Percentiles rank a stretch among this genome's conserved stretches.
Evolutionary conservation across 2,329 filamentous ascomycete genomes (phyloP).

Genomic region (Penicillium capsulatum): DNA sequence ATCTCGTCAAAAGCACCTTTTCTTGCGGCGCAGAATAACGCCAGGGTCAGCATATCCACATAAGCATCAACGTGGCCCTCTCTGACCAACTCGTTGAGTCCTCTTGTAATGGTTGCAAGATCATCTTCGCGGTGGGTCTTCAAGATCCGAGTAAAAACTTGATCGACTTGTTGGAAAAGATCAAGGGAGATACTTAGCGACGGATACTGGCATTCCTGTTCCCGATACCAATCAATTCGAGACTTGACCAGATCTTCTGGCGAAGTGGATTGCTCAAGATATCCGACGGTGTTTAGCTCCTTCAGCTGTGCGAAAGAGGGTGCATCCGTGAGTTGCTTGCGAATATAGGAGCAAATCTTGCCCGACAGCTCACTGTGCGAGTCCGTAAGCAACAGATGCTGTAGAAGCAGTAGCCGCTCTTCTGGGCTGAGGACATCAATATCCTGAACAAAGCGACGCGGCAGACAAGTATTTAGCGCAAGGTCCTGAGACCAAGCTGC

Average conservation of each 20-base stretch:
- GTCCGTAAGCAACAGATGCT: conserved; percentile 34
- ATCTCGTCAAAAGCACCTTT: conserved; percentile 59
- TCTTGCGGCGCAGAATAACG: conserved; percentile 55
- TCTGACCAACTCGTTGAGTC: conserved; percentile 34
- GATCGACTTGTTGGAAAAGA: conserved; percentile 39
- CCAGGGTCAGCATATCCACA: conserved; percentile 54
- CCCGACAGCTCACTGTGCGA: conserved; percentile 26
- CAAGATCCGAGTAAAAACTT: conserved; percentile 27
- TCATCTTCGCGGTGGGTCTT: conserved; percentile 29
- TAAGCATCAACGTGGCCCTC: conserved; percentile 41
- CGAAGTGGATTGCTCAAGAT: conserved; percentile 40
- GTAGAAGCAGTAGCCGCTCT: conserved; percentile 40
- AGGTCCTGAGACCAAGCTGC: conserved; percentile 34
- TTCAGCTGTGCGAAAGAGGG: conserved; percentile 41
- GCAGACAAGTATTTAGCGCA: conserved; percentile 28
- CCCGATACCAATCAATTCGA: conserved; percentile 42
- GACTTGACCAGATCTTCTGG: conserved; percentile 35
- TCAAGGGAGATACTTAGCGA: conserved; percentile 30
- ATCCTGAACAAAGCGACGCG: conserved; percentile 41
- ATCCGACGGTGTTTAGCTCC: conserved; percentile 38
- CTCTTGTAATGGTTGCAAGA: conserved; percentile 37
- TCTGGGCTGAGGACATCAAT: conserved; percentile 42
- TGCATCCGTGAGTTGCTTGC: conserved; percentile 35
- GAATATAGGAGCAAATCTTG: conserved; percentile 32
- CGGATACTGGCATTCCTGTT: conserved; percentile 38